These are phyloP conservation scores for Carallia pectinifolia DNA, from an alignment of 345 rosid species.

Conservation along the genomic window DNA sequence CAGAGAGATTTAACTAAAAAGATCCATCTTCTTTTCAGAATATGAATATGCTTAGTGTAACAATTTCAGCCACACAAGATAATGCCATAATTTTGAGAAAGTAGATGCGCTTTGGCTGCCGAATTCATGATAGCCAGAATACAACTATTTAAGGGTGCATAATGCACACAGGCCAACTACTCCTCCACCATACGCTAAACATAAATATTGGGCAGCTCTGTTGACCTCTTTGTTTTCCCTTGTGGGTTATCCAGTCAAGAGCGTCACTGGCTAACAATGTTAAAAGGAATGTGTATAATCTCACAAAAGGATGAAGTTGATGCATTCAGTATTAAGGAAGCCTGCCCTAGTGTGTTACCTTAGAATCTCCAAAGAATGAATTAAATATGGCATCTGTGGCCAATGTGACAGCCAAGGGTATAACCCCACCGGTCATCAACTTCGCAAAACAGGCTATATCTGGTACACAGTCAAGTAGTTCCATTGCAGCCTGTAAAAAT, in stretches of 20 bases:
- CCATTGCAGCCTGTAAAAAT: constrained; percentile 63
- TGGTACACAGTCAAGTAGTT: constrained; percentile 72
- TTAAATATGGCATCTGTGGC: constrained; percentile 67
- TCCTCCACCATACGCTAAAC: neutral
- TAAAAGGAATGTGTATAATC: neutral
- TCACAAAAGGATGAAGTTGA: too few relatives aligned
- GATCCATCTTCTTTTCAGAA: neutral
- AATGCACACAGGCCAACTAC: neutral
- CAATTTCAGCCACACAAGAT: neutral
- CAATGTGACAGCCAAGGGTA: constrained; percentile 89
- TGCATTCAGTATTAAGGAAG: neutral
- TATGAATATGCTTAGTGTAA: neutral
- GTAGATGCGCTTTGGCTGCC: neutral
- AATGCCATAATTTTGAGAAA: neutral
- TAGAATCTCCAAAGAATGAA: constrained; percentile 84
- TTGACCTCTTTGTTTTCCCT: neutral
- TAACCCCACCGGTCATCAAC: constrained; percentile 85
- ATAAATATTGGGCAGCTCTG: neutral
- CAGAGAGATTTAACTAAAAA: neutral
- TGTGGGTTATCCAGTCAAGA: neutral
- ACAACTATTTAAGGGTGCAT: neutral
- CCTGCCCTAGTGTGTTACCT: constrained; percentile 44
- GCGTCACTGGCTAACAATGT: neutral
- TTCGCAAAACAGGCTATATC: constrained; percentile 96
- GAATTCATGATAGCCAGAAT: constrained; percentile 3